Base-by-base conservation (phyloP, 805 yeast species). In the Saccharomycopsis fodiens region DNA sequence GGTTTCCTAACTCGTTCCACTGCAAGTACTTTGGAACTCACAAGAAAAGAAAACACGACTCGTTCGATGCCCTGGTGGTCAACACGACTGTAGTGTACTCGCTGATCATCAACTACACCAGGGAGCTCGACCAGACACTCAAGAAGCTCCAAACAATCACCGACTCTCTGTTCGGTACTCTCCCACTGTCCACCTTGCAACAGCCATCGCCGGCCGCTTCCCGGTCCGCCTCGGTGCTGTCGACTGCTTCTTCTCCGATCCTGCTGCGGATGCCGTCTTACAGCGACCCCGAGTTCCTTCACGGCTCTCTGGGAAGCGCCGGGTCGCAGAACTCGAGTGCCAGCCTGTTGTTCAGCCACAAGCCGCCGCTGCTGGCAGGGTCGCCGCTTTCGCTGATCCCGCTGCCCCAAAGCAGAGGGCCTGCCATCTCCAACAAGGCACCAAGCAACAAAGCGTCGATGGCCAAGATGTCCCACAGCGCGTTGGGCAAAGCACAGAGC, bases 1-100 rank as follows among this genome's bases (percentile, higher is more conserved):
- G 49, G 3, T 46, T 41, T 20, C 49, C 49, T 10, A 22, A 27
- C n/a, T 5, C 42, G 6, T 46, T 46, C 42, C 38, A 46, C 29
- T n/a, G 3, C 4, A 46, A 46, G 25, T 46, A 46, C 34, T 46
- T 46, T 16, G 21, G 29, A 4, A 17, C 17, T 19, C 35, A 35
- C 32, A 40, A 40, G 22, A 40, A 40, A n/a, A 4, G 41, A 3
- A 34, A 17, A 21, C 23, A 21, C 23, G 7, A 5, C 21, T 27
- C 22, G 5, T 13, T 27, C 15, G 20, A 15, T 8, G n/a, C 22
- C 7, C 27, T 21, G 23, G 30, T 12, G 20, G 35, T 22, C 13
- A 43, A 27, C 25, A 36, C 35, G 12, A 37, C 39, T 10, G 17
- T 43, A 13, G 37, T 43, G 12, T 43, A 43, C 35, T 36, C 42